These are phyloP conservation scores for Pelargonium myrrhifolium DNA, from an alignment of 441 rosid genomes.

Conservation along the genomic window DNA sequence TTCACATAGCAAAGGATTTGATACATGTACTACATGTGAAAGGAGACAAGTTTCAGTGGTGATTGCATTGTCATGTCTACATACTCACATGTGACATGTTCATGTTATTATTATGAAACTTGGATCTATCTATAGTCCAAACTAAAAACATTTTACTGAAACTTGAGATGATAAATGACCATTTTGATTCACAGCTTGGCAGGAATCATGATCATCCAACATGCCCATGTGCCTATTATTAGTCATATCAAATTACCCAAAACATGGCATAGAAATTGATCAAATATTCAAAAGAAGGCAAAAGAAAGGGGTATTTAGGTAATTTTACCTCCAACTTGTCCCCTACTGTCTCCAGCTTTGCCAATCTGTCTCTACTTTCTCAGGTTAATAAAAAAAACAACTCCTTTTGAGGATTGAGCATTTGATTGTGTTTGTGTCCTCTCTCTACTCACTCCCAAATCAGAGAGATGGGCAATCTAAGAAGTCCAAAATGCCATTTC, in stretches of 20 bases:
- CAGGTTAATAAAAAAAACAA: conserved; percentile 11
- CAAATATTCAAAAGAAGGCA: not conserved
- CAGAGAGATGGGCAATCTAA: conserved; percentile 31
- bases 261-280: too few species aligned
- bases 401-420: not conserved
- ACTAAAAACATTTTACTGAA: not conserved
- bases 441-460: not conserved
- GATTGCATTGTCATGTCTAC: conserved; percentile 5
- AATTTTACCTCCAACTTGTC: conserved; percentile 14
- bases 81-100: conserved; percentile 17
- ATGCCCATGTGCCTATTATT: conserved; percentile 28
- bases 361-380: conserved; percentile 14
- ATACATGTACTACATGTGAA: conserved; percentile 8
- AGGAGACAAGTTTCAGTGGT: conserved; percentile 7
- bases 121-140: conserved; percentile 1
- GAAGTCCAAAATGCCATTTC: conserved; percentile 22
- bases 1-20: too few species aligned
- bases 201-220: conserved; percentile 12
- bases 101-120: not conserved
- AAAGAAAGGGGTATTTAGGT: conserved; percentile 20
- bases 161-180: not conserved
- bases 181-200: not conserved
- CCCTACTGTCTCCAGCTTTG: conserved; percentile 13
- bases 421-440: not conserved
- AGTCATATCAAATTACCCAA: conserved; percentile 7